Evolutionary conservation across 192 early-diverging fungal species (phyloP), one percentile per base, ranked within the genome.

Genomic region (Coemansia sp.): DNA sequence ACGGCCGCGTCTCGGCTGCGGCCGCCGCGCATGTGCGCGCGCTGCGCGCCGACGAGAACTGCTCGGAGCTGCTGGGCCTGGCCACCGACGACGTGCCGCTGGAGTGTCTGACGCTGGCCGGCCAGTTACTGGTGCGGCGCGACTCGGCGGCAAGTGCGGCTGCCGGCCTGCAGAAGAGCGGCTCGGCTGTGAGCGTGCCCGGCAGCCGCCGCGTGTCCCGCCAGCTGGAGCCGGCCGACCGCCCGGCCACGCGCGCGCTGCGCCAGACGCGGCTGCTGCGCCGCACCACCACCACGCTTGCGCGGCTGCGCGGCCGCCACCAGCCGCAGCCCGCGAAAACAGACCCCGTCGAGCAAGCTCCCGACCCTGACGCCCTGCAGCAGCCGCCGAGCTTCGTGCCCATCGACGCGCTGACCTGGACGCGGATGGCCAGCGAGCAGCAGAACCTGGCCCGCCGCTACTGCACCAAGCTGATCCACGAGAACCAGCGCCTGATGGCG

Each of bases 401-500:
- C 0, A 38, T 70, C 12, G 67, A 70, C 20, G 28, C 46, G 5
- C 21, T 35, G 0, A 62, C 60, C 7, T 70, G 67, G 67, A 20
- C 21, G 2, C 15, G 28, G 11, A 56, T 70, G 50, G 29, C 21
- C 12, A 35, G 50, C n/a, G 38, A 27, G 23, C 67, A 70, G 35
- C 55, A 27, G 5, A 12, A 8, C 11, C 17, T 70, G 50, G 67
- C 60, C 0, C 26, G 23, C 8, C 35, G 67, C 10, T 70, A 48
- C 36, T 57, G 55, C 28, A 31, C 38, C 31, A 70, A 70, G 40
- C 39, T 62, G 15, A 11, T 29, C 1, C 49, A 49, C 2, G 50
- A 62, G 23, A 50, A 42, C 28, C 35, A 53, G 44, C 60, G 49
- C 1, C 41, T 44, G 1, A 35, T 51, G 28, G 11, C 50, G n/a